Percentiles rank a stretch among this genome's conserved stretches.
Conservation (phyloP, 345 rosid genomes). For the Sisymbrium altissimum region DNA sequence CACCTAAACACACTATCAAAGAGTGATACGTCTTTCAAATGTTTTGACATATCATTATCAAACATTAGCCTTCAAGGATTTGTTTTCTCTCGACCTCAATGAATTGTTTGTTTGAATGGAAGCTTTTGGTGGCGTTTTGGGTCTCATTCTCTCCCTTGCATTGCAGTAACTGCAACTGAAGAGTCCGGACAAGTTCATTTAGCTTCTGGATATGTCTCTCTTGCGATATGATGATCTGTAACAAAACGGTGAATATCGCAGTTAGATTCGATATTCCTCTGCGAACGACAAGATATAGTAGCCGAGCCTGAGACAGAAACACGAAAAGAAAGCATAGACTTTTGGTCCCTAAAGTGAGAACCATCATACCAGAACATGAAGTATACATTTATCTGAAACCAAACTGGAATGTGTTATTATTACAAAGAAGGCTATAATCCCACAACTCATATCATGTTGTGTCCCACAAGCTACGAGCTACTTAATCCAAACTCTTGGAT, state of each 20-base stretch:
- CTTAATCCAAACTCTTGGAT: background rate
- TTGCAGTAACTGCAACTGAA: conserved; percentile 49
- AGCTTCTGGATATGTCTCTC: conserved; percentile 76
- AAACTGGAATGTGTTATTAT: background rate
- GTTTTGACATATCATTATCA: background rate
- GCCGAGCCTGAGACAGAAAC: background rate
- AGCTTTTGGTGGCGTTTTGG: conserved; percentile 29
- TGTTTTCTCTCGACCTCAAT: conserved; percentile 54
- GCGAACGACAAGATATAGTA: background rate
- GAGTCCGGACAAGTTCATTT: conserved; percentile 59
- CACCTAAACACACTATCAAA: background rate
- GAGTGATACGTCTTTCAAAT: background rate
- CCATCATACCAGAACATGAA: background rate
- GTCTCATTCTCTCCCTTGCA: conserved; percentile 47
- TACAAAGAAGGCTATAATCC: background rate
- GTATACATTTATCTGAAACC: background rate
- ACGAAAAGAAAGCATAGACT: background rate
- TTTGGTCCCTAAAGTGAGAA: conserved; percentile 2
- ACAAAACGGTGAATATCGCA: background rate
- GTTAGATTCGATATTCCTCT: background rate
- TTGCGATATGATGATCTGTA: conserved; percentile 71
- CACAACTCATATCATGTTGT: background rate
- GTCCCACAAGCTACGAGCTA: background rate
- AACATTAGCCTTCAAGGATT: conserved; percentile 45
- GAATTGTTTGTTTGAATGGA: conserved; percentile 40